phyloP scores from a whole-genome alignment of 2,329 filamentous ascomycete species.

The Moelleriella libera region DNA sequence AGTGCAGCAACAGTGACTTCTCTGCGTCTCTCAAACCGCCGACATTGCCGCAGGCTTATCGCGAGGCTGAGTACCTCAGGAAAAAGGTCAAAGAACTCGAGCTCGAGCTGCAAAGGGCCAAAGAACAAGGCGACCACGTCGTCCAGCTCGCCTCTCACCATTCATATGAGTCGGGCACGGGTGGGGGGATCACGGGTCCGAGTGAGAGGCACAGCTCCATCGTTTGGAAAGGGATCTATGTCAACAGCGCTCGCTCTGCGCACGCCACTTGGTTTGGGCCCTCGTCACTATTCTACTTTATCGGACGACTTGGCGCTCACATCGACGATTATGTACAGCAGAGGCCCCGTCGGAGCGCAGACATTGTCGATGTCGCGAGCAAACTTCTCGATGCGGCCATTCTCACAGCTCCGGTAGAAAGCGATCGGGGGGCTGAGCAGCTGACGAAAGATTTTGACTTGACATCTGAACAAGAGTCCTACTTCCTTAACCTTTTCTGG shows the following conservation, averaged over 20 bases:
- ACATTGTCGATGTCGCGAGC: background rate
- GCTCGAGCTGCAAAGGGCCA: background rate
- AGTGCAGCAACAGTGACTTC: slow-evolving; percentile 16
- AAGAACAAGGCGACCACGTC: background rate
- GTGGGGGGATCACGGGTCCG: background rate
- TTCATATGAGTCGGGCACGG: background rate
- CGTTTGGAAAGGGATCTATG: background rate
- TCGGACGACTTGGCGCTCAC: background rate
- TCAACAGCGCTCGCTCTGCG: background rate
- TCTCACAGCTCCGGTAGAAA: background rate
- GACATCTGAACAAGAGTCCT: slow-evolving; percentile 27
- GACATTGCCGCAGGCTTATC: slow-evolving; percentile 11
- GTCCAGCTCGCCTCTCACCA: background rate
- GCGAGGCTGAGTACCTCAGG: slow-evolving; percentile 2
- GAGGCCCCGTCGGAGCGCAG: background rate
- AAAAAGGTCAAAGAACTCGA: background rate
- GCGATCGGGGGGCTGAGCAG: background rate
- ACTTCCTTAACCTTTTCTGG: slow-evolving; percentile 32
- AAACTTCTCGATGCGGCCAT: background rate
- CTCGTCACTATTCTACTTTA: slow-evolving; percentile 1
- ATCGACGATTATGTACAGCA: background rate
- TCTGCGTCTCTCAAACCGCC: slow-evolving; percentile 10
- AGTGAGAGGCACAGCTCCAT: slow-evolving; percentile 1
- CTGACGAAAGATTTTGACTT: slow-evolving; percentile 8
- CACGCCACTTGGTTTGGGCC: background rate